Base-by-base conservation (phyloP, 495 filamentous ascomycete species). In the Symbiotaphrina buchneri region DNA sequence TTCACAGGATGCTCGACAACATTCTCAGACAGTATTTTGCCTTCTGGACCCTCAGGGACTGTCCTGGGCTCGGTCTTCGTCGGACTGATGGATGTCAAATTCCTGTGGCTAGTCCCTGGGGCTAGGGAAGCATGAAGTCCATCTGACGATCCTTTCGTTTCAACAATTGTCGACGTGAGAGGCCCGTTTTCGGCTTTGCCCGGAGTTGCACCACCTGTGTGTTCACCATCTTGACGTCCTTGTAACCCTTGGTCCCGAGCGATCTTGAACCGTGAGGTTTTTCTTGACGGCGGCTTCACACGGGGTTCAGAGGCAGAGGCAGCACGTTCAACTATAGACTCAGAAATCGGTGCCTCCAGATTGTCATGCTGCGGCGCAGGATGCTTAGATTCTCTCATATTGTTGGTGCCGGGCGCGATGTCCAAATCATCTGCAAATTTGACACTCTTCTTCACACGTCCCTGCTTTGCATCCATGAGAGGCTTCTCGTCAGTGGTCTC, bases 361-460 rank as follows among this genome's bases (percentile, higher is more conserved):
- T 18, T 10, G 11, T 11, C 21, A 7, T 17, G n/a, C 11, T 30
- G 18, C 10, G 3, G 14, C 14, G 4, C 18, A 5, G 19, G 19
- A 11, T 5, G 7, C 3, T 4, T 28, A 24, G 10, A 2, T 29
- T 18, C 7, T 10, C 10, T 8, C 7, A 16, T 7, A 7, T 7
- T 7, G 7, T 7, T 14, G 10, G 32, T 21, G 13, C 22, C 22
- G 18, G 40, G 40, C 21, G 49, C 42, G 18, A 91, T 74, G 42
- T 93, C 75, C 26, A 91, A 61, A 15, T 68, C 61, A 16, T 69
- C 43, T 3, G 82, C 72, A 47, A 91, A 92, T 30, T 64, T 55
- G 5, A 90, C 79, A 17, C 66, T 67, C 51, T 83, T 91, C 56
- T 76, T 80, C 37, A 55, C 55, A 3, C 47, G 37, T 13, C 32